Percentiles rank a stretch among this genome's conserved stretches.
Conservation (phyloP, 2,329 filamentous ascomycete species). For the Sarocladium strictum region DNA sequence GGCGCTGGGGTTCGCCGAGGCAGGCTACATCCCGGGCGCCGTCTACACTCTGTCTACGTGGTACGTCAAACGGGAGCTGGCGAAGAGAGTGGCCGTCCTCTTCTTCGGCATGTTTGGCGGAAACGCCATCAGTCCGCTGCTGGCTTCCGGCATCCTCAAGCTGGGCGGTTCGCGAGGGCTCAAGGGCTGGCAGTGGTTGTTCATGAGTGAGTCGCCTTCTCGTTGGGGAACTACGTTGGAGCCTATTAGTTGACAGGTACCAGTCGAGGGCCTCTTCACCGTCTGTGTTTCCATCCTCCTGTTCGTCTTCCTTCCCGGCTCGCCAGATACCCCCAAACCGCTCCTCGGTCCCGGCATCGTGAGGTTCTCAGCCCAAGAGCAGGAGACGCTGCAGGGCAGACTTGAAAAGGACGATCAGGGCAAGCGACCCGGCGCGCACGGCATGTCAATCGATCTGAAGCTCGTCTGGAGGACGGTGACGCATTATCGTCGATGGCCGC, state of each 20-base stretch:
- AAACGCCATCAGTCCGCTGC: slow-evolving; percentile 40
- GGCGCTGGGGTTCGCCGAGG: slow-evolving; percentile 41
- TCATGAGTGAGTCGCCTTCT: slow-evolving; percentile 23
- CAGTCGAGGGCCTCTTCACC: slow-evolving; percentile 40
- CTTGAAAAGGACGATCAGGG: slow-evolving; percentile 27
- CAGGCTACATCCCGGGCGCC: slow-evolving; percentile 43
- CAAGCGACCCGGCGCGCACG: slow-evolving; percentile 25
- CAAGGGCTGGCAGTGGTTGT: slow-evolving; percentile 34
- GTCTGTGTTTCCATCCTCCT: slow-evolving; percentile 32
- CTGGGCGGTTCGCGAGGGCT: slow-evolving; percentile 34
- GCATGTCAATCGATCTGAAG: slow-evolving; percentile 28
- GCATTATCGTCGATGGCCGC: slow-evolving; percentile 40
- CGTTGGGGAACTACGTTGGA: not conserved
- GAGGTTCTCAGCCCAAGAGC: slow-evolving; percentile 27
- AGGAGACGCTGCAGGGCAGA: slow-evolving; percentile 25
- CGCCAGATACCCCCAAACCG: slow-evolving; percentile 32
- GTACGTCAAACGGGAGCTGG: slow-evolving; percentile 40
- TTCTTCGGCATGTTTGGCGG: slow-evolving; percentile 50
- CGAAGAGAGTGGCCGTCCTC: slow-evolving; percentile 41
- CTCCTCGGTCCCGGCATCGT: slow-evolving; percentile 32
- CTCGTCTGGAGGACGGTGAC: slow-evolving; percentile 37
- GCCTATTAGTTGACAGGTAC: not conserved
- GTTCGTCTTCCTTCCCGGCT: slow-evolving; percentile 36
- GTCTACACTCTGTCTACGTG: slow-evolving; percentile 36
- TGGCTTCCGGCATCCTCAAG: slow-evolving; percentile 41